Base-by-base conservation (phyloP, 1,139 yeast species). In the Kodamaea sp. region DNA sequence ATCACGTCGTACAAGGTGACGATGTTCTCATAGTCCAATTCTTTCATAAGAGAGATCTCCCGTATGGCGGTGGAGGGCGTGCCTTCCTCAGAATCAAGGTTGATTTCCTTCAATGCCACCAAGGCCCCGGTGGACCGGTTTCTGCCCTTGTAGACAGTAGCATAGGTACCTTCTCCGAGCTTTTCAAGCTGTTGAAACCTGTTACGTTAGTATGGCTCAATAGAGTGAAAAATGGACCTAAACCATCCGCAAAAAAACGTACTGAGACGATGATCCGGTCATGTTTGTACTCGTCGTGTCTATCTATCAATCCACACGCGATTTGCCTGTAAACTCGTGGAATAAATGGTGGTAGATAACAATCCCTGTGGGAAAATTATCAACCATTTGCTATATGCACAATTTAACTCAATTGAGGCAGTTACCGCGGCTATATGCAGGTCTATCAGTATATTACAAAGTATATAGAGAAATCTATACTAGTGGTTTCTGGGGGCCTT, bases 21-120 rank as follows among this genome's bases (percentile, higher is more conserved):
- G 43, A 92, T 89, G 59, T 92, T 92, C 46, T 89, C 96, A 59
- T 90, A 95, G 57, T 88, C 90, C 48, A 92, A 73, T 59, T 92
- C 98, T 61, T 92, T 92, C 97, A 92, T 88, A 43, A 92, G 69
- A 7, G 97, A 92, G 41, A 92, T 92, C 61, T 92, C 98, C 50
- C 98, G 75, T 46, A 92, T 92, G 7, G 98, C 98, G 0, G 98
- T 92, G 1, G 97, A 89, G 2, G 98, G 98, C 0, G 97, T 92
- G 9, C 98, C 98, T 61, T 92, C 99, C 55, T 90, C 97, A 14
- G 95, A 83, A 57, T 92, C 99, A 44, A 92, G 71, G 50, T 83
- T 88, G 60, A 92, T 94, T 60, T 92, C 98, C 58, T 92, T 92
- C 50, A 92, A 69, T 1, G 98, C 98, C 15, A 92, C 98, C 34